These are phyloP conservation scores for Hypoxylon cercidicola DNA, from an alignment of 495 filamentous ascomycete species.

Conservation along the genomic window DNA sequence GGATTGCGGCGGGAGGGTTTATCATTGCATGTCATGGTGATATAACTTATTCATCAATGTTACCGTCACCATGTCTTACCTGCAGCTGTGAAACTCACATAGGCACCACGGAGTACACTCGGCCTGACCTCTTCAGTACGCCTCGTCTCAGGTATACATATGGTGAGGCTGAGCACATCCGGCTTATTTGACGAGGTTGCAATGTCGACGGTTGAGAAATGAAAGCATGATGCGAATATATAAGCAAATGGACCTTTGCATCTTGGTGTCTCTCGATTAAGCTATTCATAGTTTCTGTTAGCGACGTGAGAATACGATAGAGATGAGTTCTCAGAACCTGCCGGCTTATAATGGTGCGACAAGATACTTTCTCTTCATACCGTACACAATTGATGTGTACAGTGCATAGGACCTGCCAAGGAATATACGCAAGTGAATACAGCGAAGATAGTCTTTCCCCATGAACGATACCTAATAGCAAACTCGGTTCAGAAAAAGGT, in stretches of 20 bases:
- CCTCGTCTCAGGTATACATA: slow-evolving; percentile 16
- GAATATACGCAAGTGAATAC: background rate
- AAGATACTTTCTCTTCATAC: background rate
- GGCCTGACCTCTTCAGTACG: slow-evolving; percentile 14
- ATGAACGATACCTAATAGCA: too few relatives aligned
- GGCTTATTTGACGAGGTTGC: background rate
- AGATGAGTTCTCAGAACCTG: background rate
- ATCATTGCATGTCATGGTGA: slow-evolving; percentile 10
- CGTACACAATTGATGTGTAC: too few relatives aligned
- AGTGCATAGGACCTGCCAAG: too few relatives aligned
- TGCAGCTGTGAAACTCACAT: slow-evolving; percentile 33
- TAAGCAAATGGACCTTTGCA: background rate
- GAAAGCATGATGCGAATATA: background rate
- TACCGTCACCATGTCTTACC: slow-evolving; percentile 21
- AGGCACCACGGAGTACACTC: slow-evolving; percentile 1
- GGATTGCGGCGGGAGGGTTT: slow-evolving; percentile 23
- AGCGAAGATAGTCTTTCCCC: too few relatives aligned
- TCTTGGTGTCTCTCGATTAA: background rate
- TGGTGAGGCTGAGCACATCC: slow-evolving; percentile 12
- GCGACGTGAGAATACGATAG: background rate
- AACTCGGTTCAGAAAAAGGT: background rate
- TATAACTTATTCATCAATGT: slow-evolving; percentile 14
- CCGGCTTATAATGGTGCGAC: background rate
- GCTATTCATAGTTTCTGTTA: background rate
- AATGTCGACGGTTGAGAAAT: background rate